Base-by-base conservation (phyloP, 495 filamentous ascomycete species). In the Aspergillus coremiiformis region DNA sequence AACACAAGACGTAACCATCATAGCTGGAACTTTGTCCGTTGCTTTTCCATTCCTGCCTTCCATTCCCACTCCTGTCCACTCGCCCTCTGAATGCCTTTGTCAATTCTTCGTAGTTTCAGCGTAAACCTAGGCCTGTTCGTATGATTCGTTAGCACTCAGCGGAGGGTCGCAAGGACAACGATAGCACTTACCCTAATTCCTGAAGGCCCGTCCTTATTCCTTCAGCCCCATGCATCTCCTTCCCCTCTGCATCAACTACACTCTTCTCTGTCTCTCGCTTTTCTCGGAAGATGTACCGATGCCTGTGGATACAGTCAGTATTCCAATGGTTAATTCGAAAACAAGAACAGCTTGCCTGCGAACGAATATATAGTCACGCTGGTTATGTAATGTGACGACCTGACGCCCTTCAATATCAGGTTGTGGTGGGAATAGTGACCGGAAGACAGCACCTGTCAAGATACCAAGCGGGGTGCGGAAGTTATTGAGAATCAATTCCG, bases 291-390 rank as follows among this genome's bases (percentile, higher is more conserved):
- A 95, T 78, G 61, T 98, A 98, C 24, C 93, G 76, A 64, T 96
- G 90, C 23, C 92, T 41, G 6, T 2, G 3, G 9, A 41, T 15
- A 41, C 19, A 5, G n/a, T 41, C 6, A 20, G 15, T 9, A 41
- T 6, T 3, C 17, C 17, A 19, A 35, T 1, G 12, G 3, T 17
- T 17, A 21, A 21, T 6, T 9, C n/a, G 15, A 19, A 41, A 15
- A 41, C 9, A 20, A 41, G 2, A 20, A 39, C 19, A 41, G 21
- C 37, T 20, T 5, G 21, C 37, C 37, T 74, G 7, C 93, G 78
- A 42, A 96, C 75, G 60, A 98, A 98, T 56, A 96, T 89, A 68
- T 95, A 98, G 68, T 98, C 92, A 52, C 93, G 84, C 69, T 96
- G 92, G 58, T 95, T 96, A 65, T 96, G 92, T 41, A 96, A 62